A percentile compares a stretch with the other conserved stretches of the same genome.
phyloP scores from a whole-genome alignment of 192 early-diverging fungal genomes.

The Podochytrium sp. region DNA sequence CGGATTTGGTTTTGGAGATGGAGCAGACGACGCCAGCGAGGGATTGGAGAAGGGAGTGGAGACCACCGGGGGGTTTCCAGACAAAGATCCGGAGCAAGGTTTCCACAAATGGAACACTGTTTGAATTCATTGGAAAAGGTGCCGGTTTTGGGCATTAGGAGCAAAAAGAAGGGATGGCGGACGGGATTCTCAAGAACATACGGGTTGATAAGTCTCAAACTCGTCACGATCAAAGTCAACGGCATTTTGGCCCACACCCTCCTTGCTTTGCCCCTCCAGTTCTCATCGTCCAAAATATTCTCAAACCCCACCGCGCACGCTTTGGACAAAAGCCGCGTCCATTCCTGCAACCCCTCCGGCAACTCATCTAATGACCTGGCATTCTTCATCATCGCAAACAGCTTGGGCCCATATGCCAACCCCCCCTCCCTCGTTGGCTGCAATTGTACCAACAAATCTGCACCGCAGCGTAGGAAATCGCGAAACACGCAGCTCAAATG shows the following conservation, averaged over 20 bases:
- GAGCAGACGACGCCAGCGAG: conserved; percentile 38
- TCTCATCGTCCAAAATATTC: conserved; percentile 36
- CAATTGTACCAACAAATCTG: neutral
- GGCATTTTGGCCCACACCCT: conserved; percentile 39
- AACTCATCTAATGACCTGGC: conserved; percentile 20
- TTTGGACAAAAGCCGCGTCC: conserved; percentile 16
- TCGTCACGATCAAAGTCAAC: conserved; percentile 34
- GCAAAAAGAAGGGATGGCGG: neutral
- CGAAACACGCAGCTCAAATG: neutral
- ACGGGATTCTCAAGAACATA: too few species aligned
- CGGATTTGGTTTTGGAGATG: conserved; percentile 15
- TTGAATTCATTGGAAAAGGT: neutral
- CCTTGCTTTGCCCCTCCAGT: conserved; percentile 39
- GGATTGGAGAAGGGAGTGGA: conserved; percentile 39
- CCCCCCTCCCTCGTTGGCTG: neutral
- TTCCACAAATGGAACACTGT: conserved; percentile 42
- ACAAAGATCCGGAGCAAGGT: conserved; percentile 42
- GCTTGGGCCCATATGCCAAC: neutral
- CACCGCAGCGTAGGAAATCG: conserved; percentile 2
- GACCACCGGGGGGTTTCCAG: conserved; percentile 43
- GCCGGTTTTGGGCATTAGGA: neutral
- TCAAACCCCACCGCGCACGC: conserved; percentile 36
- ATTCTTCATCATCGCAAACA: neutral
- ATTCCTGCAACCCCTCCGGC: conserved; percentile 21
- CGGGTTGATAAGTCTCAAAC: conserved; percentile 42